phyloP scores from a whole-genome alignment of 2,329 filamentous ascomycete genomes.

The Paracoccidioides brasiliensis region DNA sequence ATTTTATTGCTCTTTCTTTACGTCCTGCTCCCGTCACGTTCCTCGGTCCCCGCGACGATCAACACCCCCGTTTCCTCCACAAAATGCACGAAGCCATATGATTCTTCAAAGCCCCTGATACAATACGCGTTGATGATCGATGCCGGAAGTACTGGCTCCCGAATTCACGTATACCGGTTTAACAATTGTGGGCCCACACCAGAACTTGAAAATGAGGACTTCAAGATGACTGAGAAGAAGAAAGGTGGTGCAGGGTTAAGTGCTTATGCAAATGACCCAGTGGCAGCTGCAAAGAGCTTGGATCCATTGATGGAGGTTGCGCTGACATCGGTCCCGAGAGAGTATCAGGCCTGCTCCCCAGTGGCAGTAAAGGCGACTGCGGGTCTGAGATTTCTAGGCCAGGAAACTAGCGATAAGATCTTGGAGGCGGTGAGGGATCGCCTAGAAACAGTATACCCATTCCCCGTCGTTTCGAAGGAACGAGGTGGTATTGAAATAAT shows the following conservation, averaged over 20 bases:
- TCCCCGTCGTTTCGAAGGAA: constrained; percentile 78
- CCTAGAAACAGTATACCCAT: constrained; percentile 81
- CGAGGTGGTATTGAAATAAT: constrained; percentile 89
- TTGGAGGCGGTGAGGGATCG: constrained; percentile 70
- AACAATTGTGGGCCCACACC: constrained; percentile 97
- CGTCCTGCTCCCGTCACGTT: constrained; percentile 36
- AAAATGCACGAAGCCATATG: constrained; percentile 70
- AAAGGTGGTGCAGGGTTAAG: constrained; percentile 69
- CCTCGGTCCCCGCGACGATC: constrained; percentile 6
- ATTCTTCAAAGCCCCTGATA: constrained; percentile 80
- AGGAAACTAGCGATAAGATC: constrained; percentile 69
- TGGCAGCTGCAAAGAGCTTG: constrained; percentile 77
- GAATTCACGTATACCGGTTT: constrained; percentile 98
- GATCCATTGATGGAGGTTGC: constrained; percentile 81
- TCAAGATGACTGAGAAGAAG: constrained; percentile 83
- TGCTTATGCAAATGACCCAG: constrained; percentile 72
- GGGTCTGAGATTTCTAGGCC: constrained; percentile 74
- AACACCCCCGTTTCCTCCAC: constrained; percentile 31
- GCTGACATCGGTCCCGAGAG: constrained; percentile 69
- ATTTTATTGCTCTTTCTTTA: constrained; percentile 46
- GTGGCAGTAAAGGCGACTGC: constrained; percentile 97
- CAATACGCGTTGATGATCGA: constrained; percentile 99
- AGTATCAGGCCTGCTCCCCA: constrained; percentile 81
- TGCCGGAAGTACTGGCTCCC: constrained; percentile 90
- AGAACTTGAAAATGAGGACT: constrained; percentile 82